These are phyloP conservation scores for Ilex paraguariensis DNA, from an alignment of 305 asterid species.

Conservation along the genomic window DNA sequence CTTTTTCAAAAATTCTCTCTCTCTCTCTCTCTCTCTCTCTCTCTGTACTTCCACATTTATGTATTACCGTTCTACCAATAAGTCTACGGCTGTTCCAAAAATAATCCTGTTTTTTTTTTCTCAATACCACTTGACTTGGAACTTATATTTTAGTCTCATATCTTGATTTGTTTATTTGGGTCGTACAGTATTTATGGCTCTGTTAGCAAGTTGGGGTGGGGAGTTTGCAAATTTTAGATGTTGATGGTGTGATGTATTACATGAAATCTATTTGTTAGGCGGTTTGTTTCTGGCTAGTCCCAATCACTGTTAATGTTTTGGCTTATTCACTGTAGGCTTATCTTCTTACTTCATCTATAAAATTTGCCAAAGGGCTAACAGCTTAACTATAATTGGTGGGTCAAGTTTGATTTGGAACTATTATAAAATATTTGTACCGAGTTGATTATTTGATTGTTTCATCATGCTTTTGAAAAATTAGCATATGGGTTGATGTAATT, in stretches of 20 bases:
- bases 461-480: no score
- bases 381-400: not conserved
- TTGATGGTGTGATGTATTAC: not conserved
- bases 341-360: not conserved
- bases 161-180: constrained; percentile 1
- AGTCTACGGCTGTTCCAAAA: no score
- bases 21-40: no score
- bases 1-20: no score
- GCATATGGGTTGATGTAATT: no score
- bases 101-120: no score
- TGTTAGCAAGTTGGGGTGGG: not conserved
- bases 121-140: no score
- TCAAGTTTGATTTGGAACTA: not conserved
- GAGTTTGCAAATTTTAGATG: not conserved
- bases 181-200: not conserved
- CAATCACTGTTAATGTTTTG: not conserved
- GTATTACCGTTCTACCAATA: no score
- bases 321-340: not conserved
- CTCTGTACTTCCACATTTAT: no score
- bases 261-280: not conserved
- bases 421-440: no score
- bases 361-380: no score
- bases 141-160: not conserved
- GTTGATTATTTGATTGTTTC: no score
- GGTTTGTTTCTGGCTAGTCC: not conserved